phyloP scores from a whole-genome alignment of 164 flowering plant genomes.

The Houttuynia cordata region DNA sequence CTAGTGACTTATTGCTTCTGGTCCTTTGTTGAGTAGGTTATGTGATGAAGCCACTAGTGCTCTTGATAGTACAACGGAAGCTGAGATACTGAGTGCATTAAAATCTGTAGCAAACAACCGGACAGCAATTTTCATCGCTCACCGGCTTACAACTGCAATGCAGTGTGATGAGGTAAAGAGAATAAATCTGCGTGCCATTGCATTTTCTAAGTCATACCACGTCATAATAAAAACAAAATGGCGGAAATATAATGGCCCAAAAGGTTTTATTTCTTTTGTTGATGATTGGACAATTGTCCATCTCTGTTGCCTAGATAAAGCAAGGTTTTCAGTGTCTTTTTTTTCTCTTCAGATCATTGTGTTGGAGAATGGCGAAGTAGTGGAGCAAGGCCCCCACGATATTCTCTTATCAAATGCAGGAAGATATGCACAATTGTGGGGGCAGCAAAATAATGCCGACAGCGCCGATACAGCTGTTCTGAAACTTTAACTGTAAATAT shows the following conservation, averaged over 20 bases:
- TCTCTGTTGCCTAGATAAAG: not conserved
- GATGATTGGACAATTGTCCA: too few relatives aligned
- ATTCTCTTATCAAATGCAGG: conserved; percentile 59
- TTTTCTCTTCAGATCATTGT: conserved; percentile 60
- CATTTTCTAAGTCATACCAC: too few relatives aligned
- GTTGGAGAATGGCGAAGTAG: conserved; percentile 83
- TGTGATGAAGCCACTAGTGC: conserved; percentile 99
- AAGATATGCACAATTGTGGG: conserved; percentile 95
- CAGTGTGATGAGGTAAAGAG: conserved; percentile 85
- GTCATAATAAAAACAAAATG: too few relatives aligned
- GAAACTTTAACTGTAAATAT: not conserved
- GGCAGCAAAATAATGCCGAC: conserved; percentile 77
- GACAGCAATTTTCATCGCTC: conserved; percentile 88
- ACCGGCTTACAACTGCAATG: conserved; percentile 97
- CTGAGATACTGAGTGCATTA: conserved; percentile 77
- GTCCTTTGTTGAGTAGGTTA: conserved; percentile 27
- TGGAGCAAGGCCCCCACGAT: conserved; percentile 92
- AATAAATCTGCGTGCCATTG: not conserved
- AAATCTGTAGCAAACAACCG: conserved; percentile 68
- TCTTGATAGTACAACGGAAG: conserved; percentile 96
- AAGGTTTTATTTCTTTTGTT: too few relatives aligned
- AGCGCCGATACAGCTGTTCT: conserved; percentile 29
- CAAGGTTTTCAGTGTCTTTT: not conserved
- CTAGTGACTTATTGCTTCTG: not conserved
- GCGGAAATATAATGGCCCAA: too few relatives aligned